Evolutionary conservation across 306 rosid species (phyloP), one percentile per base, ranked within the genome.

Genomic region (Malus domestica): DNA sequence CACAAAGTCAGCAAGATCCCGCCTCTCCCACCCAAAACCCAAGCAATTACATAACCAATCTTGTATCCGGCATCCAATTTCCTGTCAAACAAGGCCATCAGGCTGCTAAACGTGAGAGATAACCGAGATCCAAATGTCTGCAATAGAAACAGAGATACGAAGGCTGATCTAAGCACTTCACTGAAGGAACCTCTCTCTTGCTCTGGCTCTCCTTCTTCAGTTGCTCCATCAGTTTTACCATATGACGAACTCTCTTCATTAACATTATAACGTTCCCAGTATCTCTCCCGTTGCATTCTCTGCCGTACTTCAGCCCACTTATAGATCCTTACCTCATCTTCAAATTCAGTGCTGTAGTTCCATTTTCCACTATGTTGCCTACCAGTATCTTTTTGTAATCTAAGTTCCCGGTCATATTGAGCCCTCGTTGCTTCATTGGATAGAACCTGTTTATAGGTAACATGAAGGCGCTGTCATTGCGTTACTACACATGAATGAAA

Each of bases 11-110:
- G 89, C 85, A 95, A 81, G 75, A 95, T 71, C 49, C 98, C 98
- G 6, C 86, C 88, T 72, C 86, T 86, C 29, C 97, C 98, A 30
- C 97, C 97, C 82, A 95, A 71, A 84, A 89, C 65, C 96, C 95
- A 92, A 30, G 98, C 97, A 68, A 94, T 82, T 75, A 78, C 81
- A 79, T 89, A 86, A 22, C 92, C 98, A 11, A 85, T 75, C 84
- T 90, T 94, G 16, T 94, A 92, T 46, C 98, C 95, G 0, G 73
- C 63, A 19, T 94, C 97, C 78, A 90, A 70, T 82, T 88, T 88
- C 72, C 79, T 67, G 83, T 92, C 98, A 10, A 92, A 78, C 86
- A 95, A 82, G 10, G 93, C 98, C 76, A 71, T 76, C 77, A 92
- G 72, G 80, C 94, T 76, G 77, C 98, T 95, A 70, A 87, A 87